Evolutionary conservation across 495 filamentous ascomycete species (phyloP).

Genomic region (Aspergillus baeticus): DNA sequence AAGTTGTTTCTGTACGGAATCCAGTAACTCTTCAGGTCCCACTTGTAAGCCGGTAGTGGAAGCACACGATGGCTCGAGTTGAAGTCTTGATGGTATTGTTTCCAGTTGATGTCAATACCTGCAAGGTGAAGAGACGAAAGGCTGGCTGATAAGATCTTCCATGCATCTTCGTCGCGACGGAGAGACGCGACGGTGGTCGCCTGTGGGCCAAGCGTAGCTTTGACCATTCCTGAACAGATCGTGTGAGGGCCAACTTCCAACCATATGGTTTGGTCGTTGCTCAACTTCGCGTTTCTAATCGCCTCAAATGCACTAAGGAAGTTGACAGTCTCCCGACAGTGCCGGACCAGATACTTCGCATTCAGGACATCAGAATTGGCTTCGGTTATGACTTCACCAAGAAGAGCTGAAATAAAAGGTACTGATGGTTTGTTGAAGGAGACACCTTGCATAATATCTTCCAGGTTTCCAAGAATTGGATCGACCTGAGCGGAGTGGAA

Average conservation of each 20-base stretch:
- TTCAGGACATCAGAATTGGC: constrained; percentile 50
- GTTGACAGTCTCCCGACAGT: constrained; percentile 72
- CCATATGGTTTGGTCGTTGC: constrained; percentile 45
- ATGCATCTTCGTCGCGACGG: constrained; percentile 55
- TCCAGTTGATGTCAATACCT: constrained; percentile 72
- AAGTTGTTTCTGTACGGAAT: constrained; percentile 67
- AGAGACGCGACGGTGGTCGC: constrained; percentile 60
- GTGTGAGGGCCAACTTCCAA: constrained; percentile 71
- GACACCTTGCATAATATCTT: constrained; percentile 53
- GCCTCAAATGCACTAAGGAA: constrained; percentile 64
- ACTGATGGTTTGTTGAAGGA: constrained; percentile 58
- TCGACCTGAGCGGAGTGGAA: constrained; percentile 80
- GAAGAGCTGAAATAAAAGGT: constrained; percentile 70
- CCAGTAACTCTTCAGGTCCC: constrained; percentile 83
- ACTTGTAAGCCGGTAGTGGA: constrained; percentile 70
- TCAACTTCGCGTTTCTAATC: constrained; percentile 46
- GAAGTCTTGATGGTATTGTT: constrained; percentile 77
- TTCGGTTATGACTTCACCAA: constrained; percentile 56
- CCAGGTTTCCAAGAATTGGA: constrained; percentile 63
- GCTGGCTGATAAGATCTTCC: constrained; percentile 61
- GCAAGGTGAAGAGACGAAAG: constrained; percentile 60
- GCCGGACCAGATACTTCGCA: constrained; percentile 59
- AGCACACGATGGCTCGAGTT: constrained; percentile 57
- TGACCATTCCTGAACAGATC: constrained; percentile 68
- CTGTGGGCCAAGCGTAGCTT: constrained; percentile 59